Percentiles rank a stretch among this genome's conserved stretches.
These are phyloP conservation scores for Corrigiola litoralis DNA, from an alignment of 179 eudicot genomes.

Conservation along the genomic window DNA sequence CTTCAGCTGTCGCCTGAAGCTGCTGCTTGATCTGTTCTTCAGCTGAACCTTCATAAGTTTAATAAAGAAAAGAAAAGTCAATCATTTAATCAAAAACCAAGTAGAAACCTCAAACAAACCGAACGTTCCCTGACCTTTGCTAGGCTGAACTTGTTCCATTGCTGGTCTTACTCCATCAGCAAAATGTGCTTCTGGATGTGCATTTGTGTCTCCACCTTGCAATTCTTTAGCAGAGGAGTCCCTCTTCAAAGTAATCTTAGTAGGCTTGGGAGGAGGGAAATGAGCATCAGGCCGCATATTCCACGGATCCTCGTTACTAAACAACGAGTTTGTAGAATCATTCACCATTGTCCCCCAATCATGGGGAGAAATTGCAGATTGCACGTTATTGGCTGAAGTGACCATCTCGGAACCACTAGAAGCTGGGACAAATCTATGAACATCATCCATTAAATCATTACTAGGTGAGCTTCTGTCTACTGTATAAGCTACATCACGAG, in stretches of 20 bases:
- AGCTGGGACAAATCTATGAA: conserved; percentile 25
- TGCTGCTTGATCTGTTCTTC: conserved; percentile 84
- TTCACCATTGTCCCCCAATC: conserved; percentile 35
- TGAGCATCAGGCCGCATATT: conserved; percentile 57
- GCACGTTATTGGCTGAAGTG: conserved; percentile 17
- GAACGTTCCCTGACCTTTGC: conserved; percentile 44
- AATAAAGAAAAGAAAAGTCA: conserved; percentile 9
- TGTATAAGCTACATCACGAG: no score
- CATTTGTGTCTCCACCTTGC: conserved; percentile 30
- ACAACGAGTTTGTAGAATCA: conserved; percentile 62
- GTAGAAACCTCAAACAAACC: neutral
- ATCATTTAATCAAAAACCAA: neutral
- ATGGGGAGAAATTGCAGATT: conserved; percentile 29
- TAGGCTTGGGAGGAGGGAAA: conserved; percentile 77
- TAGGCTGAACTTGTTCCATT: conserved; percentile 35
- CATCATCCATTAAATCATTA: conserved; percentile 39
- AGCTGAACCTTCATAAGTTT: conserved; percentile 64
- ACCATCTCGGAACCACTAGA: conserved; percentile 30
- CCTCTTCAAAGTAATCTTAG: conserved; percentile 41
- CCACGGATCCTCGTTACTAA: conserved; percentile 85
- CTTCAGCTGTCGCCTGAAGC: conserved; percentile 94
- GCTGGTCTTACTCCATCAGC: conserved; percentile 37
- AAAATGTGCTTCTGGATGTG: conserved; percentile 27
- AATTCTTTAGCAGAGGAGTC: conserved; percentile 46
- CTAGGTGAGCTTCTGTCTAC: conserved; percentile 30